Percentiles rank a stretch among this genome's conserved stretches.
Evolutionary conservation across 257 asterid genomes (phyloP).

Genomic region (Gentiana dahurica): DNA sequence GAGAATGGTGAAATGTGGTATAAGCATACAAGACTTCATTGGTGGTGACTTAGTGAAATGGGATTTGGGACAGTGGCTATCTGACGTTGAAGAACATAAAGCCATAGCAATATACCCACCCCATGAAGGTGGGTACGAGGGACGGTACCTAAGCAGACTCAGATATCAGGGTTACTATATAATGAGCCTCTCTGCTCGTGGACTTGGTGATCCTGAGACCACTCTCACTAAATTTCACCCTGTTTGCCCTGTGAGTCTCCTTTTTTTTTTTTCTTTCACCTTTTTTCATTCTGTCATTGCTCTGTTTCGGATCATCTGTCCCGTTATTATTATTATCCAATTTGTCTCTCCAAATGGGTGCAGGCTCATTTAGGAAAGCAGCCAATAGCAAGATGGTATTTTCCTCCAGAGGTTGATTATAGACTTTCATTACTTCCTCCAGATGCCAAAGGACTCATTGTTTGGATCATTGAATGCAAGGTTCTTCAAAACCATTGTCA

Average conservation of each 20-base stretch:
- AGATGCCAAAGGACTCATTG: conserved; percentile 60
- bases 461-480: conserved; percentile 84
- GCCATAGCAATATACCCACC: conserved; percentile 81
- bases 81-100: conserved; percentile 82
- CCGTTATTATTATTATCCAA: too few species aligned
- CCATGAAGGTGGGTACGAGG: conserved; percentile 87
- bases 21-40: conserved; percentile 50
- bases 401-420: conserved; percentile 86
- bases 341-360: not conserved
- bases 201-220: conserved; percentile 84
- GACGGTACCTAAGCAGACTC: conserved; percentile 65
- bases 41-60: conserved; percentile 70
- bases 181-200: conserved; percentile 75
- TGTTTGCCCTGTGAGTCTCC: conserved; percentile 63
- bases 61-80: conserved; percentile 62
- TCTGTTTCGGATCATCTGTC: too few species aligned
- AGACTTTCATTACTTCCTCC: conserved; percentile 83
- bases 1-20: conserved; percentile 23
- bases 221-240: conserved; percentile 85
- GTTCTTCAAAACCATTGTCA: conserved; percentile 9
- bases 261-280: not conserved
- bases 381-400: conserved; percentile 90
- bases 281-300: not conserved
- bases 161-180: conserved; percentile 64
- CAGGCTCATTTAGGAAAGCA: conserved; percentile 88